phyloP scores from a whole-genome alignment of 495 filamentous ascomycete genomes.

The Neurospora sp. region DNA sequence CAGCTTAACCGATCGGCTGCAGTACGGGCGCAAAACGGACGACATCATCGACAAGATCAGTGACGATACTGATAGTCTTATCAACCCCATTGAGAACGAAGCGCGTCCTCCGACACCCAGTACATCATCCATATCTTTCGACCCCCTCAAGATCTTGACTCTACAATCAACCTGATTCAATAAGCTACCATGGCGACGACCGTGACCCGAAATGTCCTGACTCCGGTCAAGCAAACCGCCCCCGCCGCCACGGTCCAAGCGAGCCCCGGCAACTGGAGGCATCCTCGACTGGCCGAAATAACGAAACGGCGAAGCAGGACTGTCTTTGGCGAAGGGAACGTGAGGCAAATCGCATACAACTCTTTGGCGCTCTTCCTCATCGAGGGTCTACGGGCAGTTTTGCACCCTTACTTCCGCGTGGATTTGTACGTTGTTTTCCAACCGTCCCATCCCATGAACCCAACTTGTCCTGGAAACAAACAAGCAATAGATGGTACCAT shows the following conservation, averaged over 20 bases:
- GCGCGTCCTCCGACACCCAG: not conserved
- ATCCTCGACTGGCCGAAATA: conserved; percentile 74
- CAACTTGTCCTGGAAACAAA: not conserved
- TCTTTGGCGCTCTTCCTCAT: conserved; percentile 37
- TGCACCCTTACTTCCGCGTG: conserved; percentile 16
- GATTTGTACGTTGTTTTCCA: conserved; percentile 9
- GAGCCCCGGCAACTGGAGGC: conserved; percentile 73
- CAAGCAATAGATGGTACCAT: not conserved
- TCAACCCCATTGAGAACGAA: not conserved
- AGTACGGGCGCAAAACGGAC: not conserved
- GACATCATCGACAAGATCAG: not conserved
- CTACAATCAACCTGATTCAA: conserved; percentile 9
- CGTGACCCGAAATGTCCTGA: conserved; percentile 20
- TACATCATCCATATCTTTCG: not conserved
- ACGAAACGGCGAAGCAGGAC: conserved; percentile 59
- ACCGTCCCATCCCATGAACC: not conserved
- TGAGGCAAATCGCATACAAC: conserved; percentile 58
- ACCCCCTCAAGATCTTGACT: not conserved
- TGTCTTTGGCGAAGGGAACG: conserved; percentile 61
- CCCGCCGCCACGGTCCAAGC: conserved; percentile 27
- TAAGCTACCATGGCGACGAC: conserved; percentile 8
- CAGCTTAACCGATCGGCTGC: not conserved
- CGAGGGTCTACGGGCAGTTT: conserved; percentile 23
- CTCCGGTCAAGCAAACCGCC: conserved; percentile 32
- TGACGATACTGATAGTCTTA: not conserved